phyloP scores from a whole-genome alignment of 345 rosid species.

The Luvunga scandens region DNA sequence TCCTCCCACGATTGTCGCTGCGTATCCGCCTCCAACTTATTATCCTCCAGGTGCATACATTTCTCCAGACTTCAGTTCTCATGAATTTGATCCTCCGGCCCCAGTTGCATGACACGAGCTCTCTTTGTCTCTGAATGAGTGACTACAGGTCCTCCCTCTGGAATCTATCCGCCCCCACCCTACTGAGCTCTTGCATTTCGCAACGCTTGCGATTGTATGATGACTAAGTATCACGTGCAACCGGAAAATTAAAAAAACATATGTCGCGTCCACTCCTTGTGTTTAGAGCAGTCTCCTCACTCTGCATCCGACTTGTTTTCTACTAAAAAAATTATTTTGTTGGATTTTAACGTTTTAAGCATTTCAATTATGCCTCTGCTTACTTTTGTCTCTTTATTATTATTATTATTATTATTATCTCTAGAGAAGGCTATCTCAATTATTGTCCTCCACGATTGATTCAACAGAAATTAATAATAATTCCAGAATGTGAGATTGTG shows the following conservation, averaged over 20 bases:
- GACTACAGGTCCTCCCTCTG: constrained; percentile 14
- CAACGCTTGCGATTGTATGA: background rate
- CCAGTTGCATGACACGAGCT: no score
- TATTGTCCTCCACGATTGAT: no score
- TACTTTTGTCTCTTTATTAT: background rate
- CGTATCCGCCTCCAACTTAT: constrained; percentile 9
- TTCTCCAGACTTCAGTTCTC: background rate
- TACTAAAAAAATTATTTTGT: background rate
- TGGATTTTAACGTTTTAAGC: background rate
- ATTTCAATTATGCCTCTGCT: background rate
- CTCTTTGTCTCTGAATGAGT: background rate
- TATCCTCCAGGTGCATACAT: constrained; percentile 10
- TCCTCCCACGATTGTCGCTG: background rate
- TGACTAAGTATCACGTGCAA: no score
- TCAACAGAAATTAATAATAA: no score
- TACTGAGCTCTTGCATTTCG: constrained; percentile 5
- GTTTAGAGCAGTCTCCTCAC: background rate
- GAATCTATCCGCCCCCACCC: constrained; percentile 20
- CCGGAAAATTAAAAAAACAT: no score
- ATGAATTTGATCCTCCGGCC: background rate
- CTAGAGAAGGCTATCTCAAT: background rate
- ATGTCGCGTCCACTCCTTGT: background rate
- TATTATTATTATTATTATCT: no score
- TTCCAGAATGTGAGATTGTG: no score
- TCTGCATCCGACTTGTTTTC: background rate